phyloP scores from a whole-genome alignment of 2,329 filamentous ascomycete genomes.

The Xylariaceae sp. region DNA sequence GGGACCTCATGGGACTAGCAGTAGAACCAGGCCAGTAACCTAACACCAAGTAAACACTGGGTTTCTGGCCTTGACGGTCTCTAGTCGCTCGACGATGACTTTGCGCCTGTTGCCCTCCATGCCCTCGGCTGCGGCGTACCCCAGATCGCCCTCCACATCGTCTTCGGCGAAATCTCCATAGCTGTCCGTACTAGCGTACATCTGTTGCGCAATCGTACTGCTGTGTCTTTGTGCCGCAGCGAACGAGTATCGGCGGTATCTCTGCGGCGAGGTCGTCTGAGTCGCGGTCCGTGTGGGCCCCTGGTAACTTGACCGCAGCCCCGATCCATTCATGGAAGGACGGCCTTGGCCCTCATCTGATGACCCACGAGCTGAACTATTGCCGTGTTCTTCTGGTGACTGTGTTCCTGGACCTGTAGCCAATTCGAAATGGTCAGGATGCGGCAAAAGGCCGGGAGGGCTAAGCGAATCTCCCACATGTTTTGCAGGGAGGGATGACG shows the following conservation, averaged over 20 bases:
- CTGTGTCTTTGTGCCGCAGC: conserved; percentile 48
- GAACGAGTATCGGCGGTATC: conserved; percentile 53
- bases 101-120: conserved; percentile 89
- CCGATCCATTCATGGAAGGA: conserved; percentile 8
- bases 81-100: conserved; percentile 93
- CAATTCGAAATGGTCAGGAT: conserved; percentile 72
- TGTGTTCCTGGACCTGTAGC: conserved; percentile 41
- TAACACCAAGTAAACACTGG: conserved; percentile 98
- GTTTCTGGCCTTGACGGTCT: conserved; percentile 91
- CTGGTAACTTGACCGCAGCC: conserved; percentile 38
- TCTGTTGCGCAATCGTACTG: conserved; percentile 50
- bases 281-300: conserved; percentile 41
- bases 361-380: conserved; percentile 11
- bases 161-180: conserved; percentile 41
- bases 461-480: conserved; percentile 65
- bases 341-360: conserved; percentile 10
- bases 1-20: not conserved
- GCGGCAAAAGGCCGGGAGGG: conserved; percentile 61
- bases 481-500: conserved; percentile 42
- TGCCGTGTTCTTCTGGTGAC: conserved; percentile 37
- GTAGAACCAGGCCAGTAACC: conserved; percentile 18
- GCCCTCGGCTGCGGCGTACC: conserved; percentile 88
- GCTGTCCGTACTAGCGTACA: conserved; percentile 39
- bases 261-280: conserved; percentile 42
- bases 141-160: conserved; percentile 83